Percentiles rank a stretch among this genome's conserved stretches.
These are phyloP conservation scores for Daldinia childiae DNA, from an alignment of 495 filamentous ascomycete genomes.

Conservation along the genomic window DNA sequence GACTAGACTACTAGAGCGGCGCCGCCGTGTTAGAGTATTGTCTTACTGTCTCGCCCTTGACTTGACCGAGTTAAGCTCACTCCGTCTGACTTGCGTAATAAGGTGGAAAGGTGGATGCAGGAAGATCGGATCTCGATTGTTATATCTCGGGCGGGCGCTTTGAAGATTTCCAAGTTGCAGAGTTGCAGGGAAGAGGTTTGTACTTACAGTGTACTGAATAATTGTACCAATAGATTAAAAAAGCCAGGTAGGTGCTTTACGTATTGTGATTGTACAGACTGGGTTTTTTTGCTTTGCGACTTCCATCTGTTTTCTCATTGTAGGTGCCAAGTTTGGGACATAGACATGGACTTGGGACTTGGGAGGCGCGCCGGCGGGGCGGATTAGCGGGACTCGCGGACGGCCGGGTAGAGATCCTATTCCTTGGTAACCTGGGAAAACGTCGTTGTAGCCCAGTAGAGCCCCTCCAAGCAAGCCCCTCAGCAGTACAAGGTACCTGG, in stretches of 20 bases:
- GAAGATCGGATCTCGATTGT: slow-evolving; percentile 16
- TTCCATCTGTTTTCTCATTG: slow-evolving; percentile 8
- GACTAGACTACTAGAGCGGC: slow-evolving; percentile 24
- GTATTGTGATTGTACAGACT: slow-evolving; percentile 11
- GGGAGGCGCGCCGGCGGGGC: slow-evolving; percentile 29
- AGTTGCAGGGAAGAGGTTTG: background rate
- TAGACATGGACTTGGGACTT: slow-evolving; percentile 2
- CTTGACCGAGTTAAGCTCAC: slow-evolving; percentile 24
- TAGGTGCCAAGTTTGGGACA: slow-evolving; percentile 16
- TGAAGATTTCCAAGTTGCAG: slow-evolving; percentile 6
- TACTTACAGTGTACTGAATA: background rate
- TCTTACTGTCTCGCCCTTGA: slow-evolving; percentile 30
- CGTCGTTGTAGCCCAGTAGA: slow-evolving; percentile 12
- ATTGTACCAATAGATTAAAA: background rate
- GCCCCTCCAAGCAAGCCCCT: slow-evolving; percentile 13
- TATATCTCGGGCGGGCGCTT: background rate
- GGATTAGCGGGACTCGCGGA: slow-evolving; percentile 35
- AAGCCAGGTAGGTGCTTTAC: slow-evolving; percentile 2
- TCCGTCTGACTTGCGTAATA: slow-evolving; percentile 4
- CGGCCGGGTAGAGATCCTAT: slow-evolving; percentile 24
- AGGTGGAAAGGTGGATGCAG: background rate
- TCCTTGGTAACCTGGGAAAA: slow-evolving; percentile 15
- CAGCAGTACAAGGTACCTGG: background rate
- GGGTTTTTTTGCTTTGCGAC: slow-evolving; percentile 8
- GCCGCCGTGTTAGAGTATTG: slow-evolving; percentile 26